Evolutionary conservation across 1,284 basidiomycete genomes (phyloP), one percentile per base, ranked within the genome.

Genomic region (Trametes versicolor): DNA sequence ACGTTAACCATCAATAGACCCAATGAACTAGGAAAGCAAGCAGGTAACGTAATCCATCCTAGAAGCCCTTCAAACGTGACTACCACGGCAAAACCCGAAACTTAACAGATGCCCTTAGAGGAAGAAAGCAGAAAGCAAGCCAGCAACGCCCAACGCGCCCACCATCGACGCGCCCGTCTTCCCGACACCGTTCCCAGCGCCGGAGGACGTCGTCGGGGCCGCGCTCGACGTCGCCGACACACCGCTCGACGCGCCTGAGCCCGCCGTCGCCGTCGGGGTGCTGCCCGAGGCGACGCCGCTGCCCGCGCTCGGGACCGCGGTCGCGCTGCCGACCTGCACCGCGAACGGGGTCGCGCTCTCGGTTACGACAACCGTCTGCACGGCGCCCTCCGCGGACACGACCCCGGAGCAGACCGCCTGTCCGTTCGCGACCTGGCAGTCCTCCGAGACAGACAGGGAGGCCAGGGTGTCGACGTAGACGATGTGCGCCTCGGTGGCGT

Each of bases 321-420:
- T 29, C n/a, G 41, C 57, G 8, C 53, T 49, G 51, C 66, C 69
- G 49, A 67, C 72, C 62, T 75, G 73, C 7, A 76, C 67, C 12
- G 63, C 67, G 61, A 75, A 73, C 15, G 70, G 59, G 0, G 37
- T 21, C 37, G 66, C 74, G 23, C 72, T 69, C 66, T 75, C 73
- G 10, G 66, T 69, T 1, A 50, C 59, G 29, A 65, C 29, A 34
- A 13, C 21, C 12, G 73, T 60, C 36, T 55, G 25, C 36, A 55
- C 39, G 6, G 54, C 48, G 8, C 58, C 69, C 4, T 54, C 61
- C 10, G 43, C 65, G 49, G 53, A 55, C 27, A 50, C 72, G 41
- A 72, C 68, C 27, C 53, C 71, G 2, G 69, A 67, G 71, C 76
- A 77, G 50, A 69, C 66, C 1, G 75, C 75, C 39, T 70, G n/a